These are phyloP conservation scores for Solanum chaucha DNA, from an alignment of 257 asterid genomes.

Conservation along the genomic window DNA sequence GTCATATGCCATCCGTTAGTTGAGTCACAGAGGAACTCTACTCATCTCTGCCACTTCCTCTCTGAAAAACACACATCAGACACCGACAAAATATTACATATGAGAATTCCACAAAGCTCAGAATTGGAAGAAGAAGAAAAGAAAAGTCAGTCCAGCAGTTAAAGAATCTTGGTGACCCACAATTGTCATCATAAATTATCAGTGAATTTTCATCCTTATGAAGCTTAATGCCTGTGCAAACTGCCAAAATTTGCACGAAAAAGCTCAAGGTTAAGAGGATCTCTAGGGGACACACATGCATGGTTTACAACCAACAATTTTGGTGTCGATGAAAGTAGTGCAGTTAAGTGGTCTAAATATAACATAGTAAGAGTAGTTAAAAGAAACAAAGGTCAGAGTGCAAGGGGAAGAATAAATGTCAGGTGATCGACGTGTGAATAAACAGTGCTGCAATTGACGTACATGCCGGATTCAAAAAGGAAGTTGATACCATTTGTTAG, in stretches of 20 bases:
- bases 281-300: not conserved
- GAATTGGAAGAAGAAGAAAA: not conserved
- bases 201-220: not conserved
- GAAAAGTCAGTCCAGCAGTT: not conserved
- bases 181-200: not conserved
- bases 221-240: not conserved
- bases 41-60: conserved; percentile 74
- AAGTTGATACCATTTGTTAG: not conserved
- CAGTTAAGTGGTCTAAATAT: not conserved
- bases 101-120: not conserved
- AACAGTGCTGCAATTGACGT: not conserved
- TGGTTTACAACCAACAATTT: not conserved
- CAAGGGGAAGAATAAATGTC: not conserved
- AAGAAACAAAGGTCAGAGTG: not conserved
- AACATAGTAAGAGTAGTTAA: not conserved
- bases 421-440: not conserved
- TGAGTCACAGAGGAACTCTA: conserved; percentile 1
- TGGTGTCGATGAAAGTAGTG: not conserved
- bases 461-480: not conserved
- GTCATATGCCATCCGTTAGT: not conserved
- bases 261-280: not conserved
- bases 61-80: conserved; percentile 33
- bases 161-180: not conserved
- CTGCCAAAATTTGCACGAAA: not conserved
- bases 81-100: not conserved